phyloP scores from a whole-genome alignment of 495 filamentous ascomycete species.

The Parachaetomium inaequale region DNA sequence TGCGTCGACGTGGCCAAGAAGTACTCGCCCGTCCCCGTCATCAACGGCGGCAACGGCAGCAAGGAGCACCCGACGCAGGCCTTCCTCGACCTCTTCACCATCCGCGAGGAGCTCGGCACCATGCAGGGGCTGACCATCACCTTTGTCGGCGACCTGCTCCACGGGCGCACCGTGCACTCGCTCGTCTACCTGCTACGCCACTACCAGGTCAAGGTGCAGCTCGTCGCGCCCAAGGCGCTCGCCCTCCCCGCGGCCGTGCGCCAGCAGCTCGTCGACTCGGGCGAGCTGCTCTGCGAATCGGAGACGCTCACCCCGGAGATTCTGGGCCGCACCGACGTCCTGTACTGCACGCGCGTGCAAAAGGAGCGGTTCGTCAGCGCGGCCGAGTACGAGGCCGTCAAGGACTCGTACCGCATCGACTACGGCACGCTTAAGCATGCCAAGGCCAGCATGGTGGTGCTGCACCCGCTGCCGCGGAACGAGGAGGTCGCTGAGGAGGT shows the following conservation, averaged over 20 bases:
- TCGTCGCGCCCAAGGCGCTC: slow-evolving; percentile 79
- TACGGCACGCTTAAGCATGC: slow-evolving; percentile 87
- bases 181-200: slow-evolving; percentile 87
- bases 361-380: slow-evolving; percentile 86
- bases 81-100: slow-evolving; percentile 97
- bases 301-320: slow-evolving; percentile 81
- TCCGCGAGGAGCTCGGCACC: slow-evolving; percentile 92
- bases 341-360: slow-evolving; percentile 95
- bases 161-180: slow-evolving; percentile 92
- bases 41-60: slow-evolving; percentile 95
- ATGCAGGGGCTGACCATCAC: slow-evolving; percentile 93
- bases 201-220: slow-evolving; percentile 90
- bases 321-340: slow-evolving; percentile 74
- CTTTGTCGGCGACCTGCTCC: slow-evolving; percentile 87
- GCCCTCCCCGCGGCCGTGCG: slow-evolving; percentile 70
- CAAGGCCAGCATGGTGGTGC: slow-evolving; percentile 84
- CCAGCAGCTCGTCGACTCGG: slow-evolving; percentile 62
- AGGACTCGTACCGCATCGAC: slow-evolving; percentile 82
- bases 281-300: slow-evolving; percentile 69
- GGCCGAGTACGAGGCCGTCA: slow-evolving; percentile 76
- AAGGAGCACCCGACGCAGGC: slow-evolving; percentile 96
- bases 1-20: slow-evolving; percentile 77
- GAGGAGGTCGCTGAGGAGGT: slow-evolving; percentile 91
- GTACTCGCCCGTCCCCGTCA: slow-evolving; percentile 82
- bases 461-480: slow-evolving; percentile 94